Evolutionary conservation across 345 rosid genomes (phyloP), one percentile per base, ranked within the genome.

Genomic region (Dimocarpus longan): DNA sequence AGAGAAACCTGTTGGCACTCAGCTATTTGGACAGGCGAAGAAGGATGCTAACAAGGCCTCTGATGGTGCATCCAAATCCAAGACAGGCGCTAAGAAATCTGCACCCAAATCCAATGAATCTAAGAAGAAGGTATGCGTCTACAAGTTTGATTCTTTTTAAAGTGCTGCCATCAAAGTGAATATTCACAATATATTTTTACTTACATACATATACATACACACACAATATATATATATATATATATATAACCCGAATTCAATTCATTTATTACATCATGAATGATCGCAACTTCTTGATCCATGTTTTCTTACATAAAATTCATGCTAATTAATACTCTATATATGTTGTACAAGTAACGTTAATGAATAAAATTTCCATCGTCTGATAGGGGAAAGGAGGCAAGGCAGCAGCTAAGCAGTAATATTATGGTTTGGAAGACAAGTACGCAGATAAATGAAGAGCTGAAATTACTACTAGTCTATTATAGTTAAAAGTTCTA

Each of bases 1-100:
- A 37, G 85, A 86, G 77, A 88, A 82, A 84, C 76, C 87, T 42
- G 82, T 74, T 18, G 91, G 91, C 64, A 78, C 87, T 62, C 87
- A 83, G 8, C 72, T 75, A 11, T 81, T 76, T 43, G 88, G 89
- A 44, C 84, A 69, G 76, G 68, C 18, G 42, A 86, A 88, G 79
- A 82, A 86, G 77, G 87, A 88, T 59, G 74, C 85, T 5, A 82
- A 82, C 43, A 80, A 80, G 80, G 74, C 18, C 5, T 66, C 37
- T 52, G 84, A 74, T 5, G 84, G 69, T 28, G 12, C 74, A 28
- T 43, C 84, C 21, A 80, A 85, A 82, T 68, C 79, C 71, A 82
- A 77, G 68, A n/a, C 81, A 5, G 66, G 54, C 44, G 19, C 66
- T 10, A 82, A 82, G 74, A 82, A 74, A 74, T 22, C 79, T 16